Evolutionary conservation across 345 rosid genomes (phyloP), one percentile per base, ranked within the genome.

Genomic region (Ceriops zippeliana): DNA sequence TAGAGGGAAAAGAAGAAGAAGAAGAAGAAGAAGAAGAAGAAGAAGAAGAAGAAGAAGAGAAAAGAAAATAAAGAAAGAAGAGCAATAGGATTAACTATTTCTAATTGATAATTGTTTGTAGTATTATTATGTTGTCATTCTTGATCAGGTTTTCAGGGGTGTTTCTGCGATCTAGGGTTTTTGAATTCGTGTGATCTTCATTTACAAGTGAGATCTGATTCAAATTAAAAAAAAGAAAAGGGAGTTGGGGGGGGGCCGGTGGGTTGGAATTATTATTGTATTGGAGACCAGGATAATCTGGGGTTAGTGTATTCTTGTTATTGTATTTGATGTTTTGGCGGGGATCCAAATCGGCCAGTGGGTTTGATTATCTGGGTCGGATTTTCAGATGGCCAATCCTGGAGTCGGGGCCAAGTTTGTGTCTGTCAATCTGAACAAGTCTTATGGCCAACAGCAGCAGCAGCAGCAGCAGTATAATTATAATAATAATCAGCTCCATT

Each of bases 391-490:
- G 99, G 96, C 96, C 80, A 89, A 95, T 88, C 91, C 86, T 22
- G 97, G 92, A 47, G 91, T 66, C 21, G 96, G 97, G 73, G 82
- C 70, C 78, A 93, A 87, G 81, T 95, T 85, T 69, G 81, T 82
- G 63, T 84, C 98, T 61, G 97, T 89, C 76, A 93, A 93, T 81
- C 82, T 88, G 75, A 95, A 88, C 79, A 90, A 90, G 79, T 88
- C 99, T 5, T 95, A 91, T 81, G 98, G 98, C 30, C 95, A 89
- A 75, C 82, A 78, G 24, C 72, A 69, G 42, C 75, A 78, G 22
- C 75, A 78, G 52, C 75, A 78, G 52, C 82, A 82, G 11, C 82
- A 82, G 71, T 71, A 78, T 31, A 83, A 82, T 58, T 85, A 79
- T 70, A 76, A 76, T 76, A 69, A 68, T 37, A 72, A 76, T 63